These are phyloP conservation scores for Boeremia exigua DNA, from an alignment of 2,329 filamentous ascomycete genomes.

Conservation along the genomic window DNA sequence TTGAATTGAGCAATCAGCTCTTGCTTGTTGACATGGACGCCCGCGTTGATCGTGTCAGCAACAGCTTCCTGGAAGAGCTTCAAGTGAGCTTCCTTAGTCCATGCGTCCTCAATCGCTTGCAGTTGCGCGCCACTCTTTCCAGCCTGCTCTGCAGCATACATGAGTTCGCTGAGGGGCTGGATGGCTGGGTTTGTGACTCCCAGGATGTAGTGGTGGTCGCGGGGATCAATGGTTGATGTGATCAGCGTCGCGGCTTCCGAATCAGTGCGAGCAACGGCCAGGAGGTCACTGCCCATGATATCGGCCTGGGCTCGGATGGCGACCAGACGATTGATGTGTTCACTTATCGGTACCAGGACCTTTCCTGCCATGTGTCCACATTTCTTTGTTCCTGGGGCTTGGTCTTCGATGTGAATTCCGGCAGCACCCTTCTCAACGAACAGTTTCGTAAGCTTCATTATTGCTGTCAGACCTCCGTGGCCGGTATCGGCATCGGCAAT, in stretches of 20 bases:
- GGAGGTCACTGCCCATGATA: constrained; percentile 94
- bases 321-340: constrained; percentile 97
- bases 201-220: constrained; percentile 93
- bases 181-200: constrained; percentile 86
- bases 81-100: constrained; percentile 78
- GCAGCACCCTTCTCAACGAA: constrained; percentile 97
- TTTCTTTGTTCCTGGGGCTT: constrained; percentile 98
- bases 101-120: constrained; percentile 90
- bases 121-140: constrained; percentile 83
- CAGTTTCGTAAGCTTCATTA: constrained; percentile 99
- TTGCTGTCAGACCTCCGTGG: constrained; percentile 94
- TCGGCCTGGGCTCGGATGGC: constrained; percentile 97
- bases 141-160: constrained; percentile 80
- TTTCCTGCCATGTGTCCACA: constrained; percentile 99
- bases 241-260: constrained; percentile 97
- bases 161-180: constrained; percentile 86
- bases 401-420: constrained; percentile 98
- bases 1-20: constrained; percentile 71
- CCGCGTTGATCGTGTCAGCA: constrained; percentile 76
- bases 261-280: constrained; percentile 93
- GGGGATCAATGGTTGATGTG: constrained; percentile 92
- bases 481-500: constrained; percentile 97
- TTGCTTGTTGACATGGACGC: constrained; percentile 71
- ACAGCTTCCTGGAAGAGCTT: constrained; percentile 93
- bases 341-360: constrained; percentile 92